A percentile compares a stretch with the other conserved stretches of the same genome.
These are phyloP conservation scores for Combretum micranthum DNA, from an alignment of 345 rosid species.

Conservation along the genomic window DNA sequence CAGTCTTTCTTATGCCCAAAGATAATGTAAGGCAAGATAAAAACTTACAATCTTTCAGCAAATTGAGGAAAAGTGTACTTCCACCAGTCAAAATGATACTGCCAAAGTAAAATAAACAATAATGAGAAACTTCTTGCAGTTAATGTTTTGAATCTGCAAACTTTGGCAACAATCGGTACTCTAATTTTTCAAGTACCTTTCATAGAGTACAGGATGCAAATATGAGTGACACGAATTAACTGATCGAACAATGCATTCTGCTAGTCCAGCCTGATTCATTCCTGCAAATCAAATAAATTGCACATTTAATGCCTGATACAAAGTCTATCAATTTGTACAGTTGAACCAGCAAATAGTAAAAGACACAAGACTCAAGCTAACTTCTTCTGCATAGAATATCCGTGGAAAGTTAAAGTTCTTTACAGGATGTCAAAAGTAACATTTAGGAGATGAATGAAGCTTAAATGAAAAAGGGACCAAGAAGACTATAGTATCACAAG, in stretches of 20 bases:
- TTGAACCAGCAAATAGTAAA: background rate
- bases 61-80: conserved; percentile 79
- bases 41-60: conserved; percentile 74
- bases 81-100: conserved; percentile 94
- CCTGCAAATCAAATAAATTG: conserved; percentile 32
- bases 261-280: conserved; percentile 94
- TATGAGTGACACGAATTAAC: conserved; percentile 74
- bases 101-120: conserved; percentile 24
- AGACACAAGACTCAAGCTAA: too few relatives aligned
- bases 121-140: background rate
- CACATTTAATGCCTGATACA: conserved; percentile 4
- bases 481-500: too few relatives aligned
- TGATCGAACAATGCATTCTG: conserved; percentile 92
- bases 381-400: too few relatives aligned
- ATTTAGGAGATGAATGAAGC: too few relatives aligned
- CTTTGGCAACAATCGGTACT: background rate
- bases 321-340: background rate
- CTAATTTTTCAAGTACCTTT: conserved; percentile 42
- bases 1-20: background rate
- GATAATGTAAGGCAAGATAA: conserved; percentile 2
- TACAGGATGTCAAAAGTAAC: too few relatives aligned
- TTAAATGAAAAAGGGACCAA: too few relatives aligned
- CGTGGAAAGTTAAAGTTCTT: too few relatives aligned
- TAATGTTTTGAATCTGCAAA: background rate
- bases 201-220: conserved; percentile 82